These are phyloP conservation scores for Phytophthora constricta DNA, from an alignment of 352 stramenopile genomes.

Conservation along the genomic window DNA sequence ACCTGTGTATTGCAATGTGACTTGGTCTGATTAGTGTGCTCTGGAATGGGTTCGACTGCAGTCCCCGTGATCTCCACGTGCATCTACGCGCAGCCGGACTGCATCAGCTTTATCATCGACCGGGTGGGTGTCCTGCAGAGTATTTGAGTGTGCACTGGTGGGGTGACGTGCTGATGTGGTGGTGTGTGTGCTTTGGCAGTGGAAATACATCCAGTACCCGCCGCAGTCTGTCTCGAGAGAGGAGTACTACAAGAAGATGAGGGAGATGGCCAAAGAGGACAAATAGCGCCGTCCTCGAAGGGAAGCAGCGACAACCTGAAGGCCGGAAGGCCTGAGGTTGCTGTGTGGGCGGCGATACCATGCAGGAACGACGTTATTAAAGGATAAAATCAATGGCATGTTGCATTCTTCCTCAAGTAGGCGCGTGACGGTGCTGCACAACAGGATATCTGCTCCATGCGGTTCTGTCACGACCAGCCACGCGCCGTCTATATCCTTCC, in stretches of 20 bases:
- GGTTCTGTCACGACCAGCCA: constrained; percentile 2
- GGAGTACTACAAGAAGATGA: constrained; percentile 81
- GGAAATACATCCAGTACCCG: constrained; percentile 89
- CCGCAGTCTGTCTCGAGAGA: constrained; percentile 77
- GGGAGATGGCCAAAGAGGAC: constrained; percentile 68
- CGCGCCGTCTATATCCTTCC: constrained; percentile 26
- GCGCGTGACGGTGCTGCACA: not conserved
- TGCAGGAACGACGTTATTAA: constrained; percentile 11
- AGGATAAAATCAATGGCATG: constrained; percentile 29
- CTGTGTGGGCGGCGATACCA: not conserved
- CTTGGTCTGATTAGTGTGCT: not conserved
- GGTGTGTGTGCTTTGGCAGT: constrained; percentile 39
- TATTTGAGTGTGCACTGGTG: not conserved
- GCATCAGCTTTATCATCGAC: constrained; percentile 81
- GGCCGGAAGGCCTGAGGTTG: not conserved
- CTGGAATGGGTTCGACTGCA: constrained; percentile 20
- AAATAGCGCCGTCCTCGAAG: constrained; percentile 24
- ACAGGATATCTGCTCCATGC: not conserved
- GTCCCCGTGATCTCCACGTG: constrained; percentile 80
- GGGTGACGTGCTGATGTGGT: too few relatives aligned
- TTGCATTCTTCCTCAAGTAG: constrained; percentile 22
- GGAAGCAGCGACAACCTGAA: not conserved
- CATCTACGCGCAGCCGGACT: constrained; percentile 88
- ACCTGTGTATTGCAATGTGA: not conserved
- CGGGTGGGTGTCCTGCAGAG: constrained; percentile 37